Conservation (phyloP, 345 rosid genomes). For the Brassica carinata region DNA sequence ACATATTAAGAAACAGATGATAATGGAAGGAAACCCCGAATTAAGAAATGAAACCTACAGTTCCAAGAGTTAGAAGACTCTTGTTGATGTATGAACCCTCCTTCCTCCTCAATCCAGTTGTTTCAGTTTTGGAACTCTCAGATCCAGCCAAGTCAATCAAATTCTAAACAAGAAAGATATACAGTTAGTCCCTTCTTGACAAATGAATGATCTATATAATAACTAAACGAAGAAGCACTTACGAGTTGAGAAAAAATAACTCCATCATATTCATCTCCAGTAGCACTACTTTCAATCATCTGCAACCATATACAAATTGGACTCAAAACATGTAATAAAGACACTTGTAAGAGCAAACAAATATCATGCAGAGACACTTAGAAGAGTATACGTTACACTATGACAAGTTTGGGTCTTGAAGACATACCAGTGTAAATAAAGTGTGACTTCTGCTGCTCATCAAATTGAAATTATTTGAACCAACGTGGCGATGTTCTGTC, state of each 20-base stretch:
- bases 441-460: slow-evolving; percentile 99
- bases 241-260: slow-evolving; percentile 99
- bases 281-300: slow-evolving; percentile 98
- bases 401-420: slow-evolving; percentile 21
- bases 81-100: slow-evolving; percentile 99
- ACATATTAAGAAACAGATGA: slow-evolving; percentile 8
- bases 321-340: slow-evolving; percentile 12
- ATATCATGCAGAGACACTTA: slow-evolving; percentile 7
- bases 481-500: slow-evolving; percentile 99
- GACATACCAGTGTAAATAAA: slow-evolving; percentile 85
- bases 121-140: slow-evolving; percentile 99
- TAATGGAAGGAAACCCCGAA: slow-evolving; percentile 1
- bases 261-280: slow-evolving; percentile 96
- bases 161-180: slow-evolving; percentile 58
- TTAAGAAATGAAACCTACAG: slow-evolving; percentile 57
- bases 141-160: slow-evolving; percentile 99
- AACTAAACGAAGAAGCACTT: slow-evolving; percentile 40
- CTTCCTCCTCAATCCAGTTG: slow-evolving; percentile 95
- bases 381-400: slow-evolving; percentile 8
- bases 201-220: slow-evolving; percentile 6
- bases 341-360: slow-evolving; percentile 11
- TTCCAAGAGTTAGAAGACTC: slow-evolving; percentile 98
- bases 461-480: slow-evolving; percentile 97
- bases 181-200: slow-evolving; percentile 8
- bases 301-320: slow-evolving; percentile 39